Evolutionary conservation across 1,284 basidiomycete genomes (phyloP), one percentile per base, ranked within the genome.

Genomic region (Takashimella tepidaria): DNA sequence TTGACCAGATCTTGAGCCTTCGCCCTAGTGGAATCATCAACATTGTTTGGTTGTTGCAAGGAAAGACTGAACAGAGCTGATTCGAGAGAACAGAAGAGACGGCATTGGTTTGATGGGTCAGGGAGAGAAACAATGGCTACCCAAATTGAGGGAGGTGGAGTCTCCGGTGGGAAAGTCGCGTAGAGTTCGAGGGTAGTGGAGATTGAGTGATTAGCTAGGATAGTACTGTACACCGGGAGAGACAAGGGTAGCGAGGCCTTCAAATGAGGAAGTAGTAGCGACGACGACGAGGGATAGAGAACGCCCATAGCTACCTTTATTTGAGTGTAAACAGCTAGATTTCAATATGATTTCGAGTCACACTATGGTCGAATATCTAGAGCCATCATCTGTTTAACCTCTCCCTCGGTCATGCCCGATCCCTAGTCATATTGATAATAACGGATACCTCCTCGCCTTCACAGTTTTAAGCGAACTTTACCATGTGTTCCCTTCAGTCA

Each of bases 21-120:
- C 16, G 31, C 31, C 31, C 8, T 8, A 8, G 31, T 16, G 10
- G 31, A 8, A 3, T 41, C 42, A 16, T 50, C 12, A 25, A 41
- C 40, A 1, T 47, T 58, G 2, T 25, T 16, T 4, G 48, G 16
- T 25, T 45, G 43, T 12, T n/a, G 23, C 0, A 8, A 20, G 4
- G 25, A 45, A 4, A n/a, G n/a, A n/a, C n/a, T n/a, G n/a, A n/a
- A n/a, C 5, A 40, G 21, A 26, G 13, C 10, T 5, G 31, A 37
- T 12, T 66, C 58, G 16, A 56, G 21, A 3, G 58, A 53, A 53
- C 59, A 61, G 51, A 55, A 63, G 5, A 62, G 10, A 4, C 67
- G 56, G 6, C 58, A 47, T 41, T 67, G 67, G 41, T 49, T 41
- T 4, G 51, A 48, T 0, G 64, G 58, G 6, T 27, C 21, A 0